Evolutionary conservation across 2,329 filamentous ascomycete genomes (phyloP).

Genomic region (Colletotrichum navitas): DNA sequence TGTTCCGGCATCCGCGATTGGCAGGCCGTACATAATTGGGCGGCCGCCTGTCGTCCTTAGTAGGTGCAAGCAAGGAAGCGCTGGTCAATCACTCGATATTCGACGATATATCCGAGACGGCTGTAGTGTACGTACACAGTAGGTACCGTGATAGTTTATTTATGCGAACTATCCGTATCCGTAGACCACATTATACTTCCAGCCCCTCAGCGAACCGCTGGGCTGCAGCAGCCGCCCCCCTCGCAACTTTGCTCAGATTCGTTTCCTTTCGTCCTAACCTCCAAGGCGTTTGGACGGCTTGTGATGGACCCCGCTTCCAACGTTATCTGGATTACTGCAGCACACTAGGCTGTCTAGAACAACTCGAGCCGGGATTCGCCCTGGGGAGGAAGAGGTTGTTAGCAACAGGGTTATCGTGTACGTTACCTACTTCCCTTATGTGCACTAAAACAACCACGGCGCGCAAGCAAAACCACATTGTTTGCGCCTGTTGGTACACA

Average conservation of each 20-base stretch:
- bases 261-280: constrained; percentile 21
- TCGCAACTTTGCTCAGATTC: neutral
- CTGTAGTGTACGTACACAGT: neutral
- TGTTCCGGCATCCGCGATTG: constrained; percentile 1
- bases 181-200: neutral
- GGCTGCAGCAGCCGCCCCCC: constrained; percentile 20
- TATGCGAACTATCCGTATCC: neutral
- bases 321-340: neutral
- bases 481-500: neutral
- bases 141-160: neutral
- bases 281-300: neutral
- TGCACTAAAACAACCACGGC: neutral
- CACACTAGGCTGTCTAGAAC: too few species aligned
- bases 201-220: constrained; percentile 10
- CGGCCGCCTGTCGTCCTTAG: neutral
- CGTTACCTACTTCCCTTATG: neutral
- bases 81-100: constrained; percentile 1
- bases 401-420: neutral
- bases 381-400: neutral
- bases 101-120: neutral
- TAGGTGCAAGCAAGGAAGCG: constrained; percentile 12
- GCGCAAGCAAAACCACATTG: neutral
- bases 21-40: neutral
- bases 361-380: neutral
- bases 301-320: neutral